Conservation (phyloP, 2,329 filamentous ascomycete species). For the Exophiala alcalophila region DNA sequence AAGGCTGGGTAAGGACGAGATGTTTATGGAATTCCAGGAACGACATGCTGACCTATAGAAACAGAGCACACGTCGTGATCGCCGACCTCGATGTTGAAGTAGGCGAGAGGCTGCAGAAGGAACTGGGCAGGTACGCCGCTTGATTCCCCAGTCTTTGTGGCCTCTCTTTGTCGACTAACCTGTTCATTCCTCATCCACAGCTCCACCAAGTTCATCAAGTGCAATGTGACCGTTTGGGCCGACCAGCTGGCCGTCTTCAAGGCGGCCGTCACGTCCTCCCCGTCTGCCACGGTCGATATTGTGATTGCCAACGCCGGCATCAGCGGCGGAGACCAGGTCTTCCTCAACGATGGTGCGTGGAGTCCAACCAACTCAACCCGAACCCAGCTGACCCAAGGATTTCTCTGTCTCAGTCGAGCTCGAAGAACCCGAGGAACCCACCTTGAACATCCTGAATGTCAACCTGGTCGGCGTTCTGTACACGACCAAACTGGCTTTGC, state of each 20-base stretch:
- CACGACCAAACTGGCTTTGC: slow-evolving; percentile 29
- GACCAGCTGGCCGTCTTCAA: slow-evolving; percentile 64
- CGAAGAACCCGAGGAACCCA: slow-evolving; percentile 33
- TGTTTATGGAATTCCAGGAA: neutral
- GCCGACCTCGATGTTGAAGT: slow-evolving; percentile 41
- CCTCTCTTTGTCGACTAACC: neutral
- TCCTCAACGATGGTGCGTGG: slow-evolving; percentile 25
- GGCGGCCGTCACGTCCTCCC: slow-evolving; percentile 52
- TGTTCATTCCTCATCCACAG: slow-evolving; percentile 4
- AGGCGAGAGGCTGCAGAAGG: slow-evolving; percentile 35
- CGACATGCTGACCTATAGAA: slow-evolving; percentile 2
- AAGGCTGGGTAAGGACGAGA: slow-evolving; percentile 26
- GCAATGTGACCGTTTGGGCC: slow-evolving; percentile 63
- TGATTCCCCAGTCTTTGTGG: neutral
- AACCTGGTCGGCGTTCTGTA: slow-evolving; percentile 27
- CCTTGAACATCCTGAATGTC: slow-evolving; percentile 36
- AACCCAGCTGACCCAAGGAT: slow-evolving; percentile 41
- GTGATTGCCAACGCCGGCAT: slow-evolving; percentile 68
- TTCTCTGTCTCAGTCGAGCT: slow-evolving; percentile 30
- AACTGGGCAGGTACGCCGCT: slow-evolving; percentile 14
- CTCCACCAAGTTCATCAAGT: slow-evolving; percentile 36
- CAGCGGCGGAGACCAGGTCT: slow-evolving; percentile 39
- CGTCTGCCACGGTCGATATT: slow-evolving; percentile 57
- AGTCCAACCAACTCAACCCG: slow-evolving; percentile 31
- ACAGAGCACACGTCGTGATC: slow-evolving; percentile 30